phyloP scores from a whole-genome alignment of 768 basidiomycete species.

The Tephrocybe sp. region DNA sequence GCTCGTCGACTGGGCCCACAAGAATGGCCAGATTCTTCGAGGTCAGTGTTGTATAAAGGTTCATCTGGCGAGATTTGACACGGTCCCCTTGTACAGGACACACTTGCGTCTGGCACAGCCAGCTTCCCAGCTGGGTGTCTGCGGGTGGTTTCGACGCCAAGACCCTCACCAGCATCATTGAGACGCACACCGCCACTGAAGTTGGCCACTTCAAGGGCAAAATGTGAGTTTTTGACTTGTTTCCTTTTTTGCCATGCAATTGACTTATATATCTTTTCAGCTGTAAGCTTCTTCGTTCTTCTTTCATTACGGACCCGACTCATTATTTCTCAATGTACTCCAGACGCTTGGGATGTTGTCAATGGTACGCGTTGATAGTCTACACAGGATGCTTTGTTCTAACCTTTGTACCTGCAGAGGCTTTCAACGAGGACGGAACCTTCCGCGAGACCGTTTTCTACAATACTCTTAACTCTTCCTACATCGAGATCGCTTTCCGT shows the following conservation, averaged over 20 bases:
- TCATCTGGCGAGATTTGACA: too few relatives aligned
- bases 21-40: constrained; percentile 45
- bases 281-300: background rate
- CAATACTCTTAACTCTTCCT: constrained; percentile 47
- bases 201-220: constrained; percentile 55
- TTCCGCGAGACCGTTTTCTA: constrained; percentile 54
- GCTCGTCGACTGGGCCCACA: constrained; percentile 43
- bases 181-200: constrained; percentile 49
- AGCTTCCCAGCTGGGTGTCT: constrained; percentile 51
- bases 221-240: constrained; percentile 30
- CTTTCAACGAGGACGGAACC: constrained; percentile 63
- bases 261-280: background rate
- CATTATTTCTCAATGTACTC: constrained; percentile 14
- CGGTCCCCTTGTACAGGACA: constrained; percentile 39
- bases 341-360: constrained; percentile 43
- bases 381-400: background rate
- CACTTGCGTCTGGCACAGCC: constrained; percentile 52
- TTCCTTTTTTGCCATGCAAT: background rate
- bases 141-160: constrained; percentile 40
- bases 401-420: constrained; percentile 37
- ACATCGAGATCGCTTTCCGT: constrained; percentile 49
- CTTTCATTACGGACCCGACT: background rate
- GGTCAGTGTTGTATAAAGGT: constrained; percentile 27
- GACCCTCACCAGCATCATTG: constrained; percentile 43
- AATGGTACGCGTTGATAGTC: constrained; percentile 26